A percentile compares a stretch with the other conserved stretches of the same genome.
phyloP scores from a whole-genome alignment of 2,329 filamentous ascomycete species.

The Sporothrix dimorphospora region DNA sequence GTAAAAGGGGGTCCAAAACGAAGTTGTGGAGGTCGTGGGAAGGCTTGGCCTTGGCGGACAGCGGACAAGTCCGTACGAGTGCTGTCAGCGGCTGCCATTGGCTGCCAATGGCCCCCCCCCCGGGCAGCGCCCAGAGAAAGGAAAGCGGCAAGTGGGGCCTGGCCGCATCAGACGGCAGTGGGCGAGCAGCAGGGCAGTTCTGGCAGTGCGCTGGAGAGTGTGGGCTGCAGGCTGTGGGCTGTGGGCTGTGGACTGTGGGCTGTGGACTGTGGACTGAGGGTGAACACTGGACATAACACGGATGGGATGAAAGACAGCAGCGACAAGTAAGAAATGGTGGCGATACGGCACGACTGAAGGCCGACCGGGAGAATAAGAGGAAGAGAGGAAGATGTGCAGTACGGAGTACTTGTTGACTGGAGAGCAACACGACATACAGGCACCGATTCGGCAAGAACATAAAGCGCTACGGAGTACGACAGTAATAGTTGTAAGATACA shows the following conservation, averaged over 20 bases:
- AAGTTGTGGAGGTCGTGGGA: not conserved
- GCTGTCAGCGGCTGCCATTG: not conserved
- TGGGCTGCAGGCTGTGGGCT: not conserved
- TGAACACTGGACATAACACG: constrained; percentile 6
- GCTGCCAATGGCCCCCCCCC: not conserved
- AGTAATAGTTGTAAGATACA: no score
- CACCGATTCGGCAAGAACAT: not conserved
- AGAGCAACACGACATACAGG: no score
- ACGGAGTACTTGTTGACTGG: no score
- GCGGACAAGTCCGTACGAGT: constrained; percentile 9
- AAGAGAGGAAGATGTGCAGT: no score
- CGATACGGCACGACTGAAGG: constrained; percentile 6
- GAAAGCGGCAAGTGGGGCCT: constrained; percentile 20
- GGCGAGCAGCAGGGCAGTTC: not conserved
- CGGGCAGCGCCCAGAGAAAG: not conserved
- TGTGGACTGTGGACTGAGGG: not conserved
- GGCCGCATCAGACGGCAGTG: not conserved
- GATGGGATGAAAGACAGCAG: not conserved
- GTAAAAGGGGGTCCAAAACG: not conserved
- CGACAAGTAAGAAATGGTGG: not conserved
- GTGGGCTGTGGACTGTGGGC: not conserved
- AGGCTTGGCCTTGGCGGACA: constrained; percentile 16
- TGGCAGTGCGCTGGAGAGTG: not conserved
- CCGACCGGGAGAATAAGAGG: no score
- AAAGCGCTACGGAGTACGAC: no score